Percentiles rank a stretch among this genome's conserved stretches.
Evolutionary conservation across 75 land plant species (phyloP).

Genomic region (Pseudotsuga menziesii): DNA sequence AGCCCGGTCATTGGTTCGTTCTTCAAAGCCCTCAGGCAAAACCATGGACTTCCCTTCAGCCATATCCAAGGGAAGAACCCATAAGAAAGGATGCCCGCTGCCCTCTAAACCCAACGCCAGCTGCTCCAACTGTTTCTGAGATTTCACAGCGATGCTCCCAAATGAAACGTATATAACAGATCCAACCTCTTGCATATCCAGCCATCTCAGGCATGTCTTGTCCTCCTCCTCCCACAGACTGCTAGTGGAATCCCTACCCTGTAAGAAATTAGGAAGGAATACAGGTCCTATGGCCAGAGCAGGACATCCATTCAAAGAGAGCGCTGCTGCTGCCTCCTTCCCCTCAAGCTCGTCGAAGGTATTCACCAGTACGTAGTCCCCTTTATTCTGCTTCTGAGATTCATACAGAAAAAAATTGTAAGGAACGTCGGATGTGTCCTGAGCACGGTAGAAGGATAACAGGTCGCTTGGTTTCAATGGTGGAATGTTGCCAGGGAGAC

Average conservation of each 20-base stretch:
- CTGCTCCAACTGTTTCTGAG: slow-evolving; percentile 18
- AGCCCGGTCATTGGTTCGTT: neutral
- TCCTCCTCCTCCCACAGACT: neutral
- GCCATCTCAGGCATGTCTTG: slow-evolving; percentile 23
- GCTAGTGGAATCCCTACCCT: neutral
- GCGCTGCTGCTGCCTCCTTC: neutral
- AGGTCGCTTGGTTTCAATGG: neutral
- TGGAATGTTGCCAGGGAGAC: neutral
- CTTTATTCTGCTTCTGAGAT: neutral
- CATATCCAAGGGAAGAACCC: slow-evolving; percentile 16
- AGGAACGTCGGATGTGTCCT: neutral
- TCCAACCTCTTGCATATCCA: slow-evolving; percentile 14
- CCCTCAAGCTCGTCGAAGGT: neutral
- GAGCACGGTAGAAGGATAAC: neutral
- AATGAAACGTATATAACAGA: slow-evolving; percentile 37
- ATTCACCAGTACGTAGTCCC: neutral
- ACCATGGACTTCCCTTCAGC: neutral
- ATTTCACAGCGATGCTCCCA: slow-evolving; percentile 25
- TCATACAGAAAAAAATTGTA: neutral
- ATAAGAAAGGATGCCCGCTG: slow-evolving; percentile 19
- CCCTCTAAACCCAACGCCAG: slow-evolving; percentile 17
- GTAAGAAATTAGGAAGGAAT: neutral
- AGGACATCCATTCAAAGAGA: neutral
- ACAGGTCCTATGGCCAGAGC: neutral
- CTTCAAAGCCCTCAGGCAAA: neutral